A percentile compares a stretch with the other conserved stretches of the same genome.
These are phyloP conservation scores for Raphanus hybrid DNA, from an alignment of 441 rosid genomes.

Conservation along the genomic window DNA sequence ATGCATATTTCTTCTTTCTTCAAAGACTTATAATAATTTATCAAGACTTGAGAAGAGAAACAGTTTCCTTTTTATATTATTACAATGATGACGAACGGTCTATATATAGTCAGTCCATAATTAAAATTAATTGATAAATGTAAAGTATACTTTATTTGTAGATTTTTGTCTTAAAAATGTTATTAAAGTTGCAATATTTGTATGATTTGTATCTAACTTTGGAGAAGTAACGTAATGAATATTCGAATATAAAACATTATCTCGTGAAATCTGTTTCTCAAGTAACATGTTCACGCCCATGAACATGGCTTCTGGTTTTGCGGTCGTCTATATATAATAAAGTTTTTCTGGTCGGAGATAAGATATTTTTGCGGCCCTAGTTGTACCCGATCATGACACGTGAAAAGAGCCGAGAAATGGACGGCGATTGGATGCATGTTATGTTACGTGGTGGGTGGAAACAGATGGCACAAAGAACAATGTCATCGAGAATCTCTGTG, in stretches of 20 bases:
- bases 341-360: constrained; percentile 30
- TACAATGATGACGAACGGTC: constrained; percentile 2
- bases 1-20: constrained; percentile 25
- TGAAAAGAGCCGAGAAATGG: constrained; percentile 13
- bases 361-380: constrained; percentile 13
- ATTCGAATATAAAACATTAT: constrained; percentile 43
- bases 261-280: constrained; percentile 27
- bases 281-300: constrained; percentile 42
- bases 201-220: not conserved
- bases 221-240: constrained; percentile 10
- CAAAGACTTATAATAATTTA: not conserved
- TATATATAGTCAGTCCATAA: constrained; percentile 18
- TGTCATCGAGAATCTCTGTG: constrained; percentile 41
- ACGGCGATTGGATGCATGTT: constrained; percentile 35
- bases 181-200: not conserved
- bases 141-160: not conserved
- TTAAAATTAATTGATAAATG: not conserved
- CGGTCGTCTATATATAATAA: constrained; percentile 29
- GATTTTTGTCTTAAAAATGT: constrained; percentile 13
- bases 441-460: constrained; percentile 38
- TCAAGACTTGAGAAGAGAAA: constrained; percentile 6
- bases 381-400: constrained; percentile 24
- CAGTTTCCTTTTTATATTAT: constrained; percentile 15
- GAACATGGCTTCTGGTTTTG: constrained; percentile 44
- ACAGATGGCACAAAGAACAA: constrained; percentile 42